Percentiles rank a stretch among this genome's conserved stretches.
Conservation (phyloP, 2,329 filamentous ascomycete genomes). For the Colletotrichum coccodes region DNA sequence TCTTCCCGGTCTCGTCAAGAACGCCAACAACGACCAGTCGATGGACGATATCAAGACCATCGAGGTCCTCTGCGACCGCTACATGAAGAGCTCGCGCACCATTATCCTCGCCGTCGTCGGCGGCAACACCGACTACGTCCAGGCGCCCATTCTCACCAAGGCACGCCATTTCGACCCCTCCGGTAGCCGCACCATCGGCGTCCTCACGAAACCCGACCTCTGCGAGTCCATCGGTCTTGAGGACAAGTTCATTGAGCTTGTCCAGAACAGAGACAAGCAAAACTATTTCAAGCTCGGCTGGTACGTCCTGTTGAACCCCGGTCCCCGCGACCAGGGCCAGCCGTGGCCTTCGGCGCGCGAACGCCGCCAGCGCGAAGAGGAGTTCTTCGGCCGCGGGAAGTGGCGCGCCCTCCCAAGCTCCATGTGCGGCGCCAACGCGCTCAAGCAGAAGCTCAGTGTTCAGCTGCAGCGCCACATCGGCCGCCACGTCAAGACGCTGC, state of each 20-base stretch:
- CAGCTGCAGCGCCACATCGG: conserved; percentile 64
- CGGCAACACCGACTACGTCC: conserved; percentile 65
- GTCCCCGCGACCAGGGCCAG: conserved; percentile 53
- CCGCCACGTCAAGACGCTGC: conserved; percentile 60
- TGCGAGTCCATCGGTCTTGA: conserved; percentile 63
- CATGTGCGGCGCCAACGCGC: conserved; percentile 57
- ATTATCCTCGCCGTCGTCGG: conserved; percentile 66
- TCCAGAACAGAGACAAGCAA: conserved; percentile 59
- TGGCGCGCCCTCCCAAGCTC: conserved; percentile 58
- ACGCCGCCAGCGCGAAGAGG: conserved; percentile 53
- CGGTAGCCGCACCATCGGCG: conserved; percentile 60
- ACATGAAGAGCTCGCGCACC: conserved; percentile 66
- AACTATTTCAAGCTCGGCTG: conserved; percentile 63
- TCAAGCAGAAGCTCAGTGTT: conserved; percentile 59
- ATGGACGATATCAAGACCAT: conserved; percentile 63
- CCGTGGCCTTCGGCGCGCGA: conserved; percentile 54
- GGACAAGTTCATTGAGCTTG: conserved; percentile 64
- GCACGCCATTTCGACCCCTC: conserved; percentile 60
- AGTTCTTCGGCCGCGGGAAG: conserved; percentile 61
- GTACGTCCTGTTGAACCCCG: conserved; percentile 62
- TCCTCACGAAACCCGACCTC: conserved; percentile 63
- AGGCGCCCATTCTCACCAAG: conserved; percentile 62
- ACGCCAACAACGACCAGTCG: conserved; percentile 63
- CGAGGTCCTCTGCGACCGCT: conserved; percentile 60
- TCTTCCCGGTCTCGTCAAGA: conserved; percentile 67